Base-by-base conservation (phyloP, 2,329 filamentous ascomycete genomes). In the Lasiodiplodia citricola region DNA sequence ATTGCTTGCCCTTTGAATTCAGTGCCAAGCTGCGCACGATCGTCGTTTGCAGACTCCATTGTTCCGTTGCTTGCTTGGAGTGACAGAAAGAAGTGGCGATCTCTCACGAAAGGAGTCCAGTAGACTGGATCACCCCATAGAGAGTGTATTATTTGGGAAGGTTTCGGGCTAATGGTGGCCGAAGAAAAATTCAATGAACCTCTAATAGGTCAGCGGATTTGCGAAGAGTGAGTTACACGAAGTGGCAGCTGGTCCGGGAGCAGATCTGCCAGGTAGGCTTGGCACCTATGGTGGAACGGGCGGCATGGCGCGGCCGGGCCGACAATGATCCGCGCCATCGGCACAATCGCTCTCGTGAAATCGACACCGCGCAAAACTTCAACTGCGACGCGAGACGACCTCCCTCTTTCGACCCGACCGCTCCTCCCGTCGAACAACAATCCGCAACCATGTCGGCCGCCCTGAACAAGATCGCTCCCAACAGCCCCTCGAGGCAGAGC, bases 381-480 rank as follows among this genome's bases (percentile, higher is more conserved):
- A 67, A 67, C 65, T 41, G 65, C 65, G 65, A 67, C 65, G 65
- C 51, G 51, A 58, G 52, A 67, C 65, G 60, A 64, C 60, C 31
- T 56, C 38, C 54, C 18, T 41, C 38, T 23, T 54, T 47, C 51
- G 55, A 37, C 51, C 47, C 38, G 65, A 67, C 65, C 52, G 52
- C 54, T 50, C 65, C 54, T 67, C 65, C 65, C 51, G 65, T 67
- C 65, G 65, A 67, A 51, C 52, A 67, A 8, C 54, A 57, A 57
- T 35, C 65, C 52, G 54, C 65, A 57, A 67, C 54, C 52, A 57
- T 58, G 80, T 77, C 80, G 75, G 87, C 92, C 85, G 88, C 92
- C 83, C 86, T 96, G 83, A 97, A 97, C 92, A 98, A 98, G 93
- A 98, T 98, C 85, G 94, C 94, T 83, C 85, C 90, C 83, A 97